Conservation (phyloP, 2,329 filamentous ascomycete species). For the Raffaelea arxii region DNA sequence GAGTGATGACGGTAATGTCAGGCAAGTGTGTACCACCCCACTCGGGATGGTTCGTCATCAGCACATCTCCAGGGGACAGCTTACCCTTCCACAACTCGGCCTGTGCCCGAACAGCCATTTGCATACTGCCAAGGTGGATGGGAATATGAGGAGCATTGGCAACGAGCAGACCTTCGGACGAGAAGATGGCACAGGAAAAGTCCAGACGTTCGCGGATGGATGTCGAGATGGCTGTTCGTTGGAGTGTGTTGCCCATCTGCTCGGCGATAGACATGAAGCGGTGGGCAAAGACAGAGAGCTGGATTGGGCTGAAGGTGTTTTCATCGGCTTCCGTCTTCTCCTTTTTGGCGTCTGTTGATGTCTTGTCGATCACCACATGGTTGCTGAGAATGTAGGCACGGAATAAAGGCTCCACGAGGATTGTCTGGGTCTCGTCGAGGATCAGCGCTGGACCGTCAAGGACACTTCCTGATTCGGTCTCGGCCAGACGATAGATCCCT, state of each 20-base stretch:
- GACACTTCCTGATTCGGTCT: constrained; percentile 60
- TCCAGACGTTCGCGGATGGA: constrained; percentile 78
- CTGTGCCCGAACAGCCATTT: constrained; percentile 68
- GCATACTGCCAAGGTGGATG: constrained; percentile 74
- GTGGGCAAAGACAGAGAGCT: constrained; percentile 71
- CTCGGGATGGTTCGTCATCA: constrained; percentile 76
- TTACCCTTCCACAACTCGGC: constrained; percentile 71
- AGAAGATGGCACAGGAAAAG: constrained; percentile 75
- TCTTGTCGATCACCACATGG: constrained; percentile 80
- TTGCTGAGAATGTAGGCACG: constrained; percentile 73
- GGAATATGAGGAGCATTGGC: constrained; percentile 73
- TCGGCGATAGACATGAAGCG: constrained; percentile 81
- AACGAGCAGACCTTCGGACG: constrained; percentile 62
- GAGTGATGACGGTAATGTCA: constrained; percentile 72
- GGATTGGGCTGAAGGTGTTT: constrained; percentile 57
- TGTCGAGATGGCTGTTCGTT: constrained; percentile 71
- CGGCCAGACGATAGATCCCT: constrained; percentile 70
- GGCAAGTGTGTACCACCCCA: constrained; percentile 76
- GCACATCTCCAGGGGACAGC: constrained; percentile 68
- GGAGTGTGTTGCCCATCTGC: constrained; percentile 70
- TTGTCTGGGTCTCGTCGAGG: constrained; percentile 81
- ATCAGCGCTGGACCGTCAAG: constrained; percentile 75
- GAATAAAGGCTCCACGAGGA: constrained; percentile 72
- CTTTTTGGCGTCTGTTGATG: constrained; percentile 40
- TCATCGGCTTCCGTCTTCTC: constrained; percentile 15